phyloP scores from a whole-genome alignment of 768 basidiomycete species.

The Amanita exitialis region DNA sequence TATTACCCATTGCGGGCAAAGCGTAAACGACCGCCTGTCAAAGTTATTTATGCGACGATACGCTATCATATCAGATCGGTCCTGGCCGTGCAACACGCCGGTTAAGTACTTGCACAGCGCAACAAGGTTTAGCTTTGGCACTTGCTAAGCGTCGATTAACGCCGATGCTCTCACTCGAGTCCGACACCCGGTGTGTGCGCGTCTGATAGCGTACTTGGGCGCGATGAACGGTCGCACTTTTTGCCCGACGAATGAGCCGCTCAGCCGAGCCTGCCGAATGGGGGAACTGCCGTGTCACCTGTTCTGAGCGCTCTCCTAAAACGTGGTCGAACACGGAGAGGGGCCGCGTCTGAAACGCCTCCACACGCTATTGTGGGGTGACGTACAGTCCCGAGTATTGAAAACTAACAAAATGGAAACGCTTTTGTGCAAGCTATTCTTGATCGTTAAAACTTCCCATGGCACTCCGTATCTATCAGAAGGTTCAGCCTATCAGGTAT shows the following conservation, averaged over 20 bases:
- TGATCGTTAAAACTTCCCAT: neutral
- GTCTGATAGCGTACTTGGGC: too few species aligned
- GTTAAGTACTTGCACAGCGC: too few species aligned
- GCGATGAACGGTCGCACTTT: too few species aligned
- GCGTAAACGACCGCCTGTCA: neutral
- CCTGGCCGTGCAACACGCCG: too few species aligned
- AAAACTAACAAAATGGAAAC: neutral
- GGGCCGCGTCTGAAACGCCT: neutral
- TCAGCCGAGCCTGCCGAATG: neutral
- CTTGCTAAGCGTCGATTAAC: too few species aligned
- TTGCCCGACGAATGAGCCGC: neutral
- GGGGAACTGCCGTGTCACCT: neutral
- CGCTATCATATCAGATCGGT: neutral
- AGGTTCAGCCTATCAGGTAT: neutral
- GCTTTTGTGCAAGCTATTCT: neutral
- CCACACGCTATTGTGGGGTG: neutral
- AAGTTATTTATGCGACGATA: neutral
- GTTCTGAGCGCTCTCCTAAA: neutral
- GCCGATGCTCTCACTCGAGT: too few species aligned
- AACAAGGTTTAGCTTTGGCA: too few species aligned
- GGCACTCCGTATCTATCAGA: neutral
- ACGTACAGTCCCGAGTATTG: neutral
- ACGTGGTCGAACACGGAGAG: neutral
- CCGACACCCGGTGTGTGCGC: too few species aligned
- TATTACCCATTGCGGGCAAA: neutral